Conservation (phyloP, 1,284 basidiomycete genomes). For the Sanghuangporus weigelae region DNA sequence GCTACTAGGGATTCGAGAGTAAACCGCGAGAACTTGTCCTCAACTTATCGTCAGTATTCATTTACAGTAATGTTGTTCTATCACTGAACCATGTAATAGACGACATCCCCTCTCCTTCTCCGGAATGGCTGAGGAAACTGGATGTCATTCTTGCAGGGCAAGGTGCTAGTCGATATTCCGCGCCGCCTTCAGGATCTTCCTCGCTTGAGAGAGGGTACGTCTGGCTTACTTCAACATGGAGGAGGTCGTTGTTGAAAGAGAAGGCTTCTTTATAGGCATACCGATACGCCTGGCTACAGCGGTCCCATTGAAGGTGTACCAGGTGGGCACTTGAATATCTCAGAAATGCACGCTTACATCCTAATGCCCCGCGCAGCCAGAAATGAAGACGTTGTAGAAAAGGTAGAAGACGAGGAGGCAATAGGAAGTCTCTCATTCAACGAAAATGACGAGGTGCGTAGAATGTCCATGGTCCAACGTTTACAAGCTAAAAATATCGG, state of each 20-base stretch:
- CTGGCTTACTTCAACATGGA: no score
- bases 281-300: background rate
- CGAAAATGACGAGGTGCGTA: constrained; percentile 67
- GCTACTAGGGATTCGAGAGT: constrained; percentile 69
- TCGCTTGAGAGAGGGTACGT: background rate
- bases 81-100: constrained; percentile 5
- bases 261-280: background rate
- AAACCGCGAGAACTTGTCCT: constrained; percentile 69
- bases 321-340: background rate
- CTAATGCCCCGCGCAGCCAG: background rate
- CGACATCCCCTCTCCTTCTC: constrained; percentile 26
- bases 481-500: background rate
- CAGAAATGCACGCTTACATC: background rate
- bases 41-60: constrained; percentile 37
- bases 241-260: background rate
- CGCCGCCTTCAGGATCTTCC: background rate
- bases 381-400: constrained; percentile 16
- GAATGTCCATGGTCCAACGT: background rate
- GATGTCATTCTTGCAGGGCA: background rate
- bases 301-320: background rate
- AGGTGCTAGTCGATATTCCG: background rate
- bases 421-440: constrained; percentile 76
- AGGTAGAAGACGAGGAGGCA: constrained; percentile 38
- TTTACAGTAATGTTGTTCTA: background rate
- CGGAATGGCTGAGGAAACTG: constrained; percentile 29